Evolutionary conservation across 148 eudicot species (phyloP).

Genomic region (Cornus suecica): DNA sequence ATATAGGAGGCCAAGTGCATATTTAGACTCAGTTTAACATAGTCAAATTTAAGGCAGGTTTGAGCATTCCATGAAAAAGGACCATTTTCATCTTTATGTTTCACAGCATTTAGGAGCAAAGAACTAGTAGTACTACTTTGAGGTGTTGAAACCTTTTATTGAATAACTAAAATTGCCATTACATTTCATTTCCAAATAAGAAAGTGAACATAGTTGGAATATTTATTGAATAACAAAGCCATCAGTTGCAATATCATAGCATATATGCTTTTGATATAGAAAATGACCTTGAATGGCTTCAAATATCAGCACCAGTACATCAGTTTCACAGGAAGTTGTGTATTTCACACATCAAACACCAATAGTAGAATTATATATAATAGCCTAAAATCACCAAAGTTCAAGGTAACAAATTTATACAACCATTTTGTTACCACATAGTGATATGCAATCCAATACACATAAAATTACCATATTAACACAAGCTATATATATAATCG

Average conservation of each 20-base stretch:
- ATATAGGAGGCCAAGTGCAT: background rate
- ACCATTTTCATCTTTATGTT: background rate
- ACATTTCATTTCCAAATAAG: background rate
- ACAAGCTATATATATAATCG: background rate
- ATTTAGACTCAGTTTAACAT: too few species aligned
- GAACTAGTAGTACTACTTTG: too few species aligned
- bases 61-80: background rate
- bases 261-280: background rate
- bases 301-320: too few species aligned
- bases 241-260: background rate
- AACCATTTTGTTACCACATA: too few species aligned
- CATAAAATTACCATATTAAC: background rate
- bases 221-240: background rate
- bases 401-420: too few species aligned
- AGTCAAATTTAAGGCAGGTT: background rate
- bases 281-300: background rate
- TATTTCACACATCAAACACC: background rate
- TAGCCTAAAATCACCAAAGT: too few species aligned
- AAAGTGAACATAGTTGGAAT: background rate
- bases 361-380: too few species aligned
- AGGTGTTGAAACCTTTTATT: too few species aligned
- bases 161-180: background rate
- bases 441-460: background rate
- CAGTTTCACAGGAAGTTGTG: too few species aligned
- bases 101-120: background rate